A percentile compares a stretch with the other conserved stretches of the same genome.
Conservation (phyloP, 2,329 filamentous ascomycete species). For the Cercospora janseana region DNA sequence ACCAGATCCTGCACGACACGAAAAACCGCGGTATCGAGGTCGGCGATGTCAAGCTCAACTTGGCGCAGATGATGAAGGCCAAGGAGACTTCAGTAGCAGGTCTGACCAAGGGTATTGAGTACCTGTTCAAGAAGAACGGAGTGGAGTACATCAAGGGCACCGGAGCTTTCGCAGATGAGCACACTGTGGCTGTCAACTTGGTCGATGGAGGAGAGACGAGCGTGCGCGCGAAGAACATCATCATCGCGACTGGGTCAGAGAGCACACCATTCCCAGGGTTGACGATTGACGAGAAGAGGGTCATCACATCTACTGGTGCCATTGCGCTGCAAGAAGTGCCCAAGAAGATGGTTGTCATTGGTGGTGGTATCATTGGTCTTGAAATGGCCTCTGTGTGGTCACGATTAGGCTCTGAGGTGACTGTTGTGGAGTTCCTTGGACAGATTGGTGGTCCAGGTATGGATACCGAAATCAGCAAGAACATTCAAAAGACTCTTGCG, state of each 20-base stretch:
- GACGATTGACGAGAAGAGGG: constrained; percentile 94
- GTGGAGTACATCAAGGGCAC: constrained; percentile 97
- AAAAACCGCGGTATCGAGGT: constrained; percentile 98
- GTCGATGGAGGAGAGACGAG: constrained; percentile 88
- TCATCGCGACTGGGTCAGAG: constrained; percentile 95
- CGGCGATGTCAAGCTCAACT: constrained; percentile 93
- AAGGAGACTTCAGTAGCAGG: constrained; percentile 88
- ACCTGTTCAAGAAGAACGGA: constrained; percentile 98
- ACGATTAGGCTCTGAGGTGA: constrained; percentile 87
- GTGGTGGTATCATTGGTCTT: constrained; percentile 96
- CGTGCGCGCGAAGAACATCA: constrained; percentile 89
- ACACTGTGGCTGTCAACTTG: constrained; percentile 87
- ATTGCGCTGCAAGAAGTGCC: constrained; percentile 86
- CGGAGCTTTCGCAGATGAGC: constrained; percentile 51
- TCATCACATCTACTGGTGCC: constrained; percentile 94
- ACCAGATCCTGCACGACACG: constrained; percentile 90
- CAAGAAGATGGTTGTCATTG: constrained; percentile 95
- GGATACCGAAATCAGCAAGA: constrained; percentile 91
- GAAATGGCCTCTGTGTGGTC: constrained; percentile 99
- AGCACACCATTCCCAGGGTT: constrained; percentile 94
- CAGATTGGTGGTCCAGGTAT: constrained; percentile 98
- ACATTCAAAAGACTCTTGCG: constrained; percentile 83
- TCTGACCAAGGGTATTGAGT: constrained; percentile 96
- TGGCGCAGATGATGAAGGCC: constrained; percentile 94
- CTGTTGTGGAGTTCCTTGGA: constrained; percentile 91